These are phyloP conservation scores for Podospora anserina DNA, from an alignment of 495 filamentous ascomycete genomes.

Conservation along the genomic window DNA sequence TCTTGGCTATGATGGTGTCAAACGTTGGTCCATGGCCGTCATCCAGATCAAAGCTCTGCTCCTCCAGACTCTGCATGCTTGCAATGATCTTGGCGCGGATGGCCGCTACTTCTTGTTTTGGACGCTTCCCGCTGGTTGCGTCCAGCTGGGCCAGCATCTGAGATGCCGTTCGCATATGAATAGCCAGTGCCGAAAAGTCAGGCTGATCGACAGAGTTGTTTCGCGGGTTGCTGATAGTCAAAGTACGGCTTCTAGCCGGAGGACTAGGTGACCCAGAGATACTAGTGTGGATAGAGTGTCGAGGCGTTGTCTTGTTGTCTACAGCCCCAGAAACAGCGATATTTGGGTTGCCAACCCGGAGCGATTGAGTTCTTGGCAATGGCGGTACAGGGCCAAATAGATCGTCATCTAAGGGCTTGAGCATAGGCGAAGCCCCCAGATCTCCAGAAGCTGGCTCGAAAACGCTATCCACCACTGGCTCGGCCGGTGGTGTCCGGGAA, in stretches of 20 bases:
- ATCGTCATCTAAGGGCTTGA: conserved; percentile 51
- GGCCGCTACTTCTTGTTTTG: conserved; percentile 67
- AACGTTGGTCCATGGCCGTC: conserved; percentile 62
- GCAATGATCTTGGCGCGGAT: conserved; percentile 76
- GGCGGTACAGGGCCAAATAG: conserved; percentile 19
- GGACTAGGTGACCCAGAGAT: conserved; percentile 59
- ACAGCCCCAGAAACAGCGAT: conserved; percentile 49
- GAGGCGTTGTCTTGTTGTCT: conserved; percentile 54
- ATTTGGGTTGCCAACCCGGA: conserved; percentile 54
- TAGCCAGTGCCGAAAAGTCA: conserved; percentile 70
- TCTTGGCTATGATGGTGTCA: conserved; percentile 66
- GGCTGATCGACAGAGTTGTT: conserved; percentile 54
- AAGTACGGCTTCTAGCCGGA: conserved; percentile 42
- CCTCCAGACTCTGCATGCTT: conserved; percentile 78
- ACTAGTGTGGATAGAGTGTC: conserved; percentile 51
- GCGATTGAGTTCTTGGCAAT: conserved; percentile 32
- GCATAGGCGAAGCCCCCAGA: conserved; percentile 62
- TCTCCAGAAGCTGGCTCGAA: conserved; percentile 72
- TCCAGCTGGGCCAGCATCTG: conserved; percentile 78
- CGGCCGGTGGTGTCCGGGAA: conserved; percentile 28
- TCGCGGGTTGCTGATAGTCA: conserved; percentile 46
- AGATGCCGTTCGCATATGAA: conserved; percentile 74
- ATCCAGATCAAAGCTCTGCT: conserved; percentile 67
- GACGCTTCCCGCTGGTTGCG: conserved; percentile 65
- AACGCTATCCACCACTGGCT: conserved; percentile 62